These are phyloP conservation scores for Suillus paluster DNA, from an alignment of 768 basidiomycete species.

Conservation along the genomic window DNA sequence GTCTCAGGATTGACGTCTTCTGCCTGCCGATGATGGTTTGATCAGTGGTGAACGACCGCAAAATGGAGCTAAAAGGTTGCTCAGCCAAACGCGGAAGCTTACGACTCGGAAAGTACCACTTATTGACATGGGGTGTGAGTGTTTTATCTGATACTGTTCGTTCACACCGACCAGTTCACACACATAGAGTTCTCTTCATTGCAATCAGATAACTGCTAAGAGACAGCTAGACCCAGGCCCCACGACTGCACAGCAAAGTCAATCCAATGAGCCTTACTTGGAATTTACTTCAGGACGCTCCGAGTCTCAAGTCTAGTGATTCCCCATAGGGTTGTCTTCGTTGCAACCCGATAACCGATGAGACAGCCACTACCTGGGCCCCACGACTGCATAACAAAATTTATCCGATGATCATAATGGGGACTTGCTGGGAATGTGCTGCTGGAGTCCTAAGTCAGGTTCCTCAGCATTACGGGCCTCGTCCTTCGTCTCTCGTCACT, in stretches of 20 bases:
- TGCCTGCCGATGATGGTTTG: background rate
- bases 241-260: background rate
- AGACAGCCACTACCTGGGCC: background rate
- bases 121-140: background rate
- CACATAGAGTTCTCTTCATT: background rate
- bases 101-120: background rate
- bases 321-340: background rate
- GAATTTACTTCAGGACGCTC: background rate
- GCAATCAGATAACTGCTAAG: background rate
- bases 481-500: background rate
- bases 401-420: background rate
- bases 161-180: conserved; percentile 6
- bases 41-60: background rate
- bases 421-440: background rate
- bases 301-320: background rate
- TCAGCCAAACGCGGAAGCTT: background rate
- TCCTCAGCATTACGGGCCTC: too few relatives aligned
- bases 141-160: conserved; percentile 1
- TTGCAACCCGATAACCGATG: background rate
- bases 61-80: background rate
- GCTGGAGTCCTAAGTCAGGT: background rate
- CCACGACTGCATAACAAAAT: background rate
- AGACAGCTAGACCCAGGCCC: background rate
- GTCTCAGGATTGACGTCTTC: background rate
- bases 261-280: background rate